Evolutionary conservation across 352 stramenopile species (phyloP).

Genomic region (Phytophthora ramorum): DNA sequence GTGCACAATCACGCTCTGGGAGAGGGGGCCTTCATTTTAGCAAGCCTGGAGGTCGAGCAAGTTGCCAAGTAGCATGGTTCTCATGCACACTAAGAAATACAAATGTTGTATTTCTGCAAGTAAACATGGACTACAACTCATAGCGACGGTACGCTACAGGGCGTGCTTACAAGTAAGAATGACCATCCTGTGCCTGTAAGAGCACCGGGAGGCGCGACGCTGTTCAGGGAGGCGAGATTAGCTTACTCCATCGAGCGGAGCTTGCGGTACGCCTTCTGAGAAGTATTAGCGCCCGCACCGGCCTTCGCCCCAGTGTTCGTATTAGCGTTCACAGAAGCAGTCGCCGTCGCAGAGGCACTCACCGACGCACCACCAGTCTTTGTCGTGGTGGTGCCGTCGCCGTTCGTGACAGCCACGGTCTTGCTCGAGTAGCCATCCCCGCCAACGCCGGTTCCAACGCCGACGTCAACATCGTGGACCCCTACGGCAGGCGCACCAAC

Average conservation of each 20-base stretch:
- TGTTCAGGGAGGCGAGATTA: no score
- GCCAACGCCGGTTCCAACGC: background rate
- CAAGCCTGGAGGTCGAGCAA: conserved; percentile 33
- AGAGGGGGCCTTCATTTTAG: conserved; percentile 31
- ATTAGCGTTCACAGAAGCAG: background rate
- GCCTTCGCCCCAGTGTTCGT: no score
- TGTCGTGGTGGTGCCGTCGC: background rate
- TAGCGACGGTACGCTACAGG: no score
- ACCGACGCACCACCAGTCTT: background rate
- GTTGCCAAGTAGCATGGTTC: conserved; percentile 25
- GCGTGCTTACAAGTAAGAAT: no score
- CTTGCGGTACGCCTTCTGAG: conserved; percentile 25
- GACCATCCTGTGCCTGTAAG: no score
- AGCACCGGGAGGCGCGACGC: no score
- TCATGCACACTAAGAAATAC: no score
- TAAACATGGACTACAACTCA: no score
- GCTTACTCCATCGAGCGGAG: conserved; percentile 8
- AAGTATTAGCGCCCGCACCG: no score
- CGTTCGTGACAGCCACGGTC: background rate
- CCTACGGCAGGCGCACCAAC: conserved; percentile 2
- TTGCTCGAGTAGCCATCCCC: background rate
- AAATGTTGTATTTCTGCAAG: no score
- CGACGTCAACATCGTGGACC: background rate
- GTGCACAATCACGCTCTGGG: conserved; percentile 32
- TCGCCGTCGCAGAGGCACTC: background rate